phyloP scores from a whole-genome alignment of 345 rosid genomes.

The Populus nigra region DNA sequence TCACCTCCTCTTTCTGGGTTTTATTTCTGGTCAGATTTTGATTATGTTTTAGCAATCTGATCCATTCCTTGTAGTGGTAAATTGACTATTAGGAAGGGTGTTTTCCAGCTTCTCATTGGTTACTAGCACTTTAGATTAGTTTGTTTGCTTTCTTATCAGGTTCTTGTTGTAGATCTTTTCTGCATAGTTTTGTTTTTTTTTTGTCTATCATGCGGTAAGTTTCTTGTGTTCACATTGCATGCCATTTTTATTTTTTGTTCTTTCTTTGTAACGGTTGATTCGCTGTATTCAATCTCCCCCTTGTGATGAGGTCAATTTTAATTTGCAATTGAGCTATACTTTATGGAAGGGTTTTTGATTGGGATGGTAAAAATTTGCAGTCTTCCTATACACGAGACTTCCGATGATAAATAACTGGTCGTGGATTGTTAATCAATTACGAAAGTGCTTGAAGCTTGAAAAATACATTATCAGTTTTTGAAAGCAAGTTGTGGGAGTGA shows the following conservation, averaged over 20 bases:
- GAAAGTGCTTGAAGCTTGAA: neutral
- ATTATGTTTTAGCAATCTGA: conserved; percentile 2
- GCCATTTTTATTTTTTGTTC: neutral
- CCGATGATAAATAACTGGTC: no score
- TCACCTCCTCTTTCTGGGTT: neutral
- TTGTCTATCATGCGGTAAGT: neutral
- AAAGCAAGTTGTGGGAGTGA: neutral
- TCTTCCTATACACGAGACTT: no score
- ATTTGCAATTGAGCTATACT: neutral
- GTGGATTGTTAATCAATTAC: neutral
- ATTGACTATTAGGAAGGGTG: neutral
- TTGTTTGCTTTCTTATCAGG: neutral
- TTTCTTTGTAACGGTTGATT: neutral
- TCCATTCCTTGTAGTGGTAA: neutral
- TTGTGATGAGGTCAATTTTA: neutral
- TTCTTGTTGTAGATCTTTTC: conserved; percentile 1
- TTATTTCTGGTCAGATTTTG: neutral
- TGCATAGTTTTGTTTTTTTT: neutral
- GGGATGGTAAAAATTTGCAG: no score
- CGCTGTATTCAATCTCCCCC: no score
- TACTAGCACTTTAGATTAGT: neutral
- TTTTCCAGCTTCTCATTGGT: neutral
- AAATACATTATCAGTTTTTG: neutral
- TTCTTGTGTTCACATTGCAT: neutral
- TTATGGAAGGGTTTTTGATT: neutral